These are phyloP conservation scores for Acanthamoeba castellanii DNA, from an alignment of 208 protist genomes.

Conservation along the genomic window DNA sequence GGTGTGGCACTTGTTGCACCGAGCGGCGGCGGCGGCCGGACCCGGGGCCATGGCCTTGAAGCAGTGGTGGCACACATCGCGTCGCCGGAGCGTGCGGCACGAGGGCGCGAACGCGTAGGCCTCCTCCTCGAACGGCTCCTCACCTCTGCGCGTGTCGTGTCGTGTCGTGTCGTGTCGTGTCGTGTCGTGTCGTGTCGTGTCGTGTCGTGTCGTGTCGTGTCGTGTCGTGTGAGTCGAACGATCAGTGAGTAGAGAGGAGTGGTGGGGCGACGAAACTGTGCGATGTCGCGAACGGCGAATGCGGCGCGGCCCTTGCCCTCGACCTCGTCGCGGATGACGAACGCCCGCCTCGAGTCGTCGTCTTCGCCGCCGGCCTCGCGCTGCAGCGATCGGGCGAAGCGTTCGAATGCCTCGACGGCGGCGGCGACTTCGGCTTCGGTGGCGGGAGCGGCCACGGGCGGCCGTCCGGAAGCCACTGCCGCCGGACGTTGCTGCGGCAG, in stretches of 20 bases:
- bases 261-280: background rate
- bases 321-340: conserved; percentile 10
- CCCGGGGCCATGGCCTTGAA: background rate
- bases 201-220: too few relatives aligned
- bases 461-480: background rate
- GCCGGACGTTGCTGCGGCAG: too few relatives aligned
- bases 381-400: background rate
- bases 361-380: background rate
- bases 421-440: background rate
- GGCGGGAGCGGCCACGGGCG: background rate
- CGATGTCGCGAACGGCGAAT: conserved; percentile 11
- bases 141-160: background rate
- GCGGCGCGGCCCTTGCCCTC: conserved; percentile 49
- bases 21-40: background rate
- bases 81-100: conserved; percentile 26
- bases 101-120: conserved; percentile 47
- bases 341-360: background rate
- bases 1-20: background rate
- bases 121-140: conserved; percentile 47
- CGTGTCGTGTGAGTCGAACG: background rate
- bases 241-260: background rate
- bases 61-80: conserved; percentile 59
- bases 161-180: background rate
- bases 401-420: background rate
- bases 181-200: too few relatives aligned